Base-by-base conservation (phyloP, 352 stramenopile genomes). In the Thalassiosira ordinaria region DNA sequence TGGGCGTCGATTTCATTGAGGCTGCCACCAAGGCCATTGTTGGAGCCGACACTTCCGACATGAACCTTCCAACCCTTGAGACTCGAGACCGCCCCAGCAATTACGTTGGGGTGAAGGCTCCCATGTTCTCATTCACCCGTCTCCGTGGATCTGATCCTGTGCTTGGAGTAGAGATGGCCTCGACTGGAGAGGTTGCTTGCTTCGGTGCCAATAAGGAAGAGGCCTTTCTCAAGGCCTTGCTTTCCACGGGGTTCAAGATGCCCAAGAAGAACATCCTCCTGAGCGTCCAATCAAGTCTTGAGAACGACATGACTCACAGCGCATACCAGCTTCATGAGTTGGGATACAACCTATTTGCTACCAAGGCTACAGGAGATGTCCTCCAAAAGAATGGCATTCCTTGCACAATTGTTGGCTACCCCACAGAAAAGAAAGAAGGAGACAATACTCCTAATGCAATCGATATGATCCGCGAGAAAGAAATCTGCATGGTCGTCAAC, bases 111-210 rank as follows among this genome's bases (percentile, higher is more conserved):
- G 97, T 98, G 71, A 98, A 99, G 93, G 97, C 95, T 64, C 96
- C 96, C 16, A 98, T 98, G 96, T 99, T 99, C 86, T 99, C 96
- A 35, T 99, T 99, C 91, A 98, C 97, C 78, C 96, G 97, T 80
- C 91, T 99, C 6, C 92, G 96, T 70, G 97, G 97, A 76, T 97
- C 97, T n/a, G 97, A 99, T 86, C 97, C 97, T 44, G 91, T 97
- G 51, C 91, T 99, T 60, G 97, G 97, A 51, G 97, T 99, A 41
- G 97, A 99, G 83, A 99, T 99, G 97, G 94, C 95, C 29, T 98
- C 95, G 53, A 99, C 97, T n/a, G 97, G 97, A 61, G 97, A 99
- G 82, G 97, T 99, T 20, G 97, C 97, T 11, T 99, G 97, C 92
- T 98, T 98, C 78, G 96, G 96, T 74, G 95, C 93, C 20, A 96